A percentile compares a stretch with the other conserved stretches of the same genome.
Evolutionary conservation across 169 alveolate genomes (phyloP).

Genomic region (Eimeria falciformis): DNA sequence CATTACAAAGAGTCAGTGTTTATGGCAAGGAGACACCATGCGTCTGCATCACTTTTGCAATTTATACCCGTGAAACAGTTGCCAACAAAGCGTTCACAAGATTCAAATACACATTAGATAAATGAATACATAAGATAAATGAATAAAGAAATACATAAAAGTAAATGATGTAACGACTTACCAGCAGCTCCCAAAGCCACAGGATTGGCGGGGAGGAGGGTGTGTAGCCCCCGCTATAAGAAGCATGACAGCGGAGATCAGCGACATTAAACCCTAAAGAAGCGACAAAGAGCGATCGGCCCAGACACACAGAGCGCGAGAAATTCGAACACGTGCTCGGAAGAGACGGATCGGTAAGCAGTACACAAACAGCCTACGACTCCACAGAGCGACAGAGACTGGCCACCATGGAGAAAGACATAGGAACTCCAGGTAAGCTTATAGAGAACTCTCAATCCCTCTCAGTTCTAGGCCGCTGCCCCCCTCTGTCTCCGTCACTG

Average conservation of each 20-base stretch:
- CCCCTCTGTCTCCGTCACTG: neutral
- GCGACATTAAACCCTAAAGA: constrained; percentile 89
- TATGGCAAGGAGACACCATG: neutral
- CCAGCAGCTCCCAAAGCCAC: constrained; percentile 95
- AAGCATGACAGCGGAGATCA: constrained; percentile 91
- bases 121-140: neutral
- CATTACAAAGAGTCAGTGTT: neutral
- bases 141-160: neutral
- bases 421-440: no score
- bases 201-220: constrained; percentile 88
- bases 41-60: no score
- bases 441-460: no score
- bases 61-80: no score
- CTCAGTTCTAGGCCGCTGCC: neutral
- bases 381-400: no score
- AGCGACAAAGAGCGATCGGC: neutral
- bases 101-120: neutral
- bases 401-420: no score
- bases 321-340: no score
- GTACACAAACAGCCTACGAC: no score
- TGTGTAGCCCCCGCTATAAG: constrained; percentile 94
- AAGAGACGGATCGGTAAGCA: no score
- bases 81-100: neutral
- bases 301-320: no score
- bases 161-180: neutral